phyloP scores from a whole-genome alignment of 176 grass and related monocot genomes.

The Poa annua region DNA sequence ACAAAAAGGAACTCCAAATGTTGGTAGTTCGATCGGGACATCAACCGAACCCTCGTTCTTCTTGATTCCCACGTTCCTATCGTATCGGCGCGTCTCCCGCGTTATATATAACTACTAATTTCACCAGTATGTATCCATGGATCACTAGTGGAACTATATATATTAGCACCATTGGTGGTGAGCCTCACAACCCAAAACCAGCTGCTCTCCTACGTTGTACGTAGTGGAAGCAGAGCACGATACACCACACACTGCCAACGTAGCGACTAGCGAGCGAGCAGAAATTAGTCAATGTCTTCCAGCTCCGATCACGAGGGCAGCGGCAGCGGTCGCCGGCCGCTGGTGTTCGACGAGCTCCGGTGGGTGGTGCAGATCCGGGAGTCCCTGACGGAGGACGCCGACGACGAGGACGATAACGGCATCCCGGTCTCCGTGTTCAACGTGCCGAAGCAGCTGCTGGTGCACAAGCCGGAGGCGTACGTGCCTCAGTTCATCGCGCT shows the following conservation, averaged over 20 bases:
- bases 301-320: slow-evolving; percentile 4
- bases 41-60: neutral
- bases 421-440: slow-evolving; percentile 78
- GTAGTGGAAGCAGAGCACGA: neutral
- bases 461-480: slow-evolving; percentile 72
- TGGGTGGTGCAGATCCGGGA: slow-evolving; percentile 79
- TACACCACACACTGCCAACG: neutral
- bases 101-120: neutral
- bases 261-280: neutral
- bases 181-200: neutral
- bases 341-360: slow-evolving; percentile 66
- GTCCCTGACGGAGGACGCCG: slow-evolving; percentile 56
- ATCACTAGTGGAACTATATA: slow-evolving; percentile 10
- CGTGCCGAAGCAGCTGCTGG: slow-evolving; percentile 68
- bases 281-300: neutral
- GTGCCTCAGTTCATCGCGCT: slow-evolving; percentile 73
- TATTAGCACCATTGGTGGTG: neutral
- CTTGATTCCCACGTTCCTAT: slow-evolving; percentile 32
- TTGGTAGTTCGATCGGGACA: neutral
- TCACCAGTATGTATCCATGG: neutral
- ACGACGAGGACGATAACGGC: slow-evolving; percentile 62
- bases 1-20: neutral
- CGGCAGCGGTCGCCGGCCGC: slow-evolving; percentile 24
- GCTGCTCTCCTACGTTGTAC: neutral
- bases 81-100: neutral